Base-by-base conservation (phyloP, 306 rosid species). In the Prunus dulcis region DNA sequence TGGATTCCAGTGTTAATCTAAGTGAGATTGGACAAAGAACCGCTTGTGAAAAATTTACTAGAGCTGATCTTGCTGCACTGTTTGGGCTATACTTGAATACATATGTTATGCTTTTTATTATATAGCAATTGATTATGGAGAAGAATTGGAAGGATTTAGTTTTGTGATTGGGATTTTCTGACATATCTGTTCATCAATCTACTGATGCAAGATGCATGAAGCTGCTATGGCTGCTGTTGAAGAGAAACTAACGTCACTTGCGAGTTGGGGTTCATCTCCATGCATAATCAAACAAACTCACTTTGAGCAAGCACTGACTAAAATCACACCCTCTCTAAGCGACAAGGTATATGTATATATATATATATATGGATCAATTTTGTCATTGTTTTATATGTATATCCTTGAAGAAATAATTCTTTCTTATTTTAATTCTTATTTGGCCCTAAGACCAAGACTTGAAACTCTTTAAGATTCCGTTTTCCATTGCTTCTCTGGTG, bases 11-110 rank as follows among this genome's bases (percentile, higher is more conserved):
- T 15, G 88, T 88, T 57, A 86, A 88, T 77, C 73, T 88, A 53
- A 72, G 56, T 25, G 75, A 75, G 18, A 74, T 88, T 10, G 93
- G 83, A 23, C 71, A 60, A 46, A 75, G 70, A 87, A 78, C 81
- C 38, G 87, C 87, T 19, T 86, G 92, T 51, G 86, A 83, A 70
- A 86, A 85, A 57, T 75, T 88, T 3, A 90, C 92, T 12, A 92
- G 96, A 2, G 96, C 96, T 2, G 92, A 90, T 80, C 89, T 90
- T 67, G 20, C 87, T 28, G 85, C 81, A 56, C 51, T 90, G 90
- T 87, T 90, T 72, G 72, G 84, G 75, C 32, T 76, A 32, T 72
- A 12, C 71, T 27, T 34, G 8, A 5, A 34, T 5, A 1, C 41
- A 34, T 34, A 34, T 71, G 15, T 50, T 50, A 50, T 11, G 2